Evolutionary conservation across 768 basidiomycete species (phyloP), one percentile per base, ranked within the genome.

Genomic region (Rhodosporidiobolus odoratus): DNA sequence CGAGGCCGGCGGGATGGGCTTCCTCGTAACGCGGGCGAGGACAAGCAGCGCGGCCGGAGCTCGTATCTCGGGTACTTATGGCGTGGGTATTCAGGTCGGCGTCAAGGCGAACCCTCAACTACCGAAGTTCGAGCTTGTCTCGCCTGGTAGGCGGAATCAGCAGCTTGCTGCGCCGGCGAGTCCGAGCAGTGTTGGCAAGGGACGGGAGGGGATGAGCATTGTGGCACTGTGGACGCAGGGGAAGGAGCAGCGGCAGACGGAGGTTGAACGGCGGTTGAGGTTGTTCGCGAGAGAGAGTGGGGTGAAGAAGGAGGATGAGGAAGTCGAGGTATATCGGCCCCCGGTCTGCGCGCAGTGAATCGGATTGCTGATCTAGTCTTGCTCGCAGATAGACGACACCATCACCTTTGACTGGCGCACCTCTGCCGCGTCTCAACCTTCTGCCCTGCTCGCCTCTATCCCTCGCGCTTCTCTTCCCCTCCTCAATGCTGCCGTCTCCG

Each of bases 201-300:
- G 67, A 1, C 9, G 72, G 32, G 75, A 76, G 10, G 75, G 75
- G 9, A 76, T 76, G 75, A 76, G 69, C 35, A 65, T 76, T 45
- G 75, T 74, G 8, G 75, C 75, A 21, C 62, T 76, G 9, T 76
- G 75, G 75, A 73, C 65, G n/a, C 72, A 71, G 56, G 75, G 75
- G 9, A 68, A 71, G 50, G 72, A 73, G 48, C 50, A 43, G 40
- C 23, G 76, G 56, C 50, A 63, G 63, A 54, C 66, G 35, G 76
- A 76, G 65, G 53, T 76, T 23, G 47, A 60, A 30, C 4, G 62
- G 37, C 27, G 75, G 43, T 41, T 77, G 38, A 48, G 69, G 35
- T 34, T 21, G 16, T 74, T 70, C 68, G 53, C 58, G 4, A n/a
- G 23, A 32, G 21, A 40, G 62, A 69, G 5, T 21, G 59, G 5